Conservation (phyloP, 306 rosid genomes). For the Luffa acutangula region DNA sequence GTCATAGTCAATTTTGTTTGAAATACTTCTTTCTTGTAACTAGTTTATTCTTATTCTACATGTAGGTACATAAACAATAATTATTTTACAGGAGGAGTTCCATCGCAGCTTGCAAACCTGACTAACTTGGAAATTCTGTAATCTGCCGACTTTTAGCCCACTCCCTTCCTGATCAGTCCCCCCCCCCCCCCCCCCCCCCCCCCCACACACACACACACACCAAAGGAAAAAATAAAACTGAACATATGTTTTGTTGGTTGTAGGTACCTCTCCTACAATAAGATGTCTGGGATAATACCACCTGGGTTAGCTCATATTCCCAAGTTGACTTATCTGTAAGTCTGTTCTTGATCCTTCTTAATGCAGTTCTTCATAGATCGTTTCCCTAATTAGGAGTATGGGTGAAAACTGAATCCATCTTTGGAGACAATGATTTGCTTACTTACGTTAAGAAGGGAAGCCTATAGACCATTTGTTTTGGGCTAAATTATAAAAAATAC, state of each 20-base stretch:
- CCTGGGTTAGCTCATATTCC: conserved; percentile 68
- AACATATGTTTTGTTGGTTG: not conserved
- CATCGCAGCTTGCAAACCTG: conserved; percentile 87
- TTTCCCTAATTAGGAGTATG: not conserved
- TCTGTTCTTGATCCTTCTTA: conserved; percentile 14
- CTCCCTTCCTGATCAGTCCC: not conserved
- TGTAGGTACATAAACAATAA: conserved; percentile 79
- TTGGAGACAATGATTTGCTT: not conserved
- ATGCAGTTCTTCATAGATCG: not conserved
- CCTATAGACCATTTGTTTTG: not conserved
- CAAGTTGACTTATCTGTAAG: conserved; percentile 79
- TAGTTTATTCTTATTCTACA: not conserved
- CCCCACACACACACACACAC: too few relatives aligned
- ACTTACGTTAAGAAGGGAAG: not conserved
- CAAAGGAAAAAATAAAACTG: not conserved
- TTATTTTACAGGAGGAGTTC: conserved; percentile 90
- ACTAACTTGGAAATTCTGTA: conserved; percentile 87
- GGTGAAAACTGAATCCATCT: not conserved
- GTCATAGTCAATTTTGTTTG: not conserved
- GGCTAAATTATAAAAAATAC: too few relatives aligned
- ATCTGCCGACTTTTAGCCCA: not conserved
- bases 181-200: too few relatives aligned
- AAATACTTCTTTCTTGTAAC: not conserved
- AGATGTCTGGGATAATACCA: conserved; percentile 87
- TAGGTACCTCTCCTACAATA: conserved; percentile 88